A percentile compares a stretch with the other conserved stretches of the same genome.
phyloP scores from a whole-genome alignment of 345 rosid species.

The Camelina sativa region DNA sequence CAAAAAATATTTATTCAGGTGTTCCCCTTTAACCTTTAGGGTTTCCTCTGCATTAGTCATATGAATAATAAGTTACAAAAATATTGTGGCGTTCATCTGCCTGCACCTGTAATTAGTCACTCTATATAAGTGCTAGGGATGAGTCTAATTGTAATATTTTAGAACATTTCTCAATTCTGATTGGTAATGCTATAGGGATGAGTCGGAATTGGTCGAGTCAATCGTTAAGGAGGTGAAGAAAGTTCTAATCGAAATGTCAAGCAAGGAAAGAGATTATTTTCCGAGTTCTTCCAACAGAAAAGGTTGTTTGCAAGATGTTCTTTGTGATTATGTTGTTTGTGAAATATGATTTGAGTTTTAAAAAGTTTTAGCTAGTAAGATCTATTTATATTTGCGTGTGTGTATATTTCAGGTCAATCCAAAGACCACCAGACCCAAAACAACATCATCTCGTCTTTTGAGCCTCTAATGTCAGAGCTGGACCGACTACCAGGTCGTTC shows the following conservation, averaged over 20 bases:
- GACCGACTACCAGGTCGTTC: not conserved
- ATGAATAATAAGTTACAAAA: not conserved
- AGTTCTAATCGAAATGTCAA: constrained; percentile 9
- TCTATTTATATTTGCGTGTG: not conserved
- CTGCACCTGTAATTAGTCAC: too few species aligned
- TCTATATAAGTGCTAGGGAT: too few species aligned
- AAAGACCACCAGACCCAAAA: not conserved
- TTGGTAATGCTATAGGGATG: constrained; percentile 13
- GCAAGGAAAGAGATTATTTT: not conserved
- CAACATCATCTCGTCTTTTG: not conserved
- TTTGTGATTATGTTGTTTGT: not conserved
- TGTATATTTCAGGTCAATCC: constrained; percentile 11
- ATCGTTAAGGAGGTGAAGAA: constrained; percentile 34
- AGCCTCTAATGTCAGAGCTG: constrained; percentile 4
- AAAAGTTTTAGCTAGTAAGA: not conserved
- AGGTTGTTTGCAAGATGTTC: not conserved
- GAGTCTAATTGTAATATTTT: too few species aligned
- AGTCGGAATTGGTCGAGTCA: constrained; percentile 19
- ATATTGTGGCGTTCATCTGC: too few species aligned
- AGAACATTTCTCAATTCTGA: too few species aligned
- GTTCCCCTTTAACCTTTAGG: not conserved
- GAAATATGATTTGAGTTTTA: not conserved
- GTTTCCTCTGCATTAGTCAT: not conserved
- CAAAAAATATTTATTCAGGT: not conserved
- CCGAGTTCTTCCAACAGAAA: not conserved